Percentiles rank a stretch among this genome's conserved stretches.
Conservation (phyloP, 2,329 filamentous ascomycete genomes). For the Ascochyta fabae region DNA sequence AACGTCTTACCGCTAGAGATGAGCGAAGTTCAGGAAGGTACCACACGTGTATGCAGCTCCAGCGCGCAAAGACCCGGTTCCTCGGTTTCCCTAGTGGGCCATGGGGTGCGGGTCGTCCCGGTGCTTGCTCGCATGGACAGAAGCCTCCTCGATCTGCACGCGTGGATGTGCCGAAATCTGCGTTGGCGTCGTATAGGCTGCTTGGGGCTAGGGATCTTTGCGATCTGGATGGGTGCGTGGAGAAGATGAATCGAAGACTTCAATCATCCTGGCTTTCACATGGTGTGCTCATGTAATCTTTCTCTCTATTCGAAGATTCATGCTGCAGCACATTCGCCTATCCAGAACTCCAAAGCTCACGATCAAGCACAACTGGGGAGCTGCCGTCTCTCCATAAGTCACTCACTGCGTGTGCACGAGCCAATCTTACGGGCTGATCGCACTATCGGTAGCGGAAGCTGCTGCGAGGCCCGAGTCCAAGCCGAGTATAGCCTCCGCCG, state of each 20-base stretch:
- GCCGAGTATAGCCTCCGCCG: background rate
- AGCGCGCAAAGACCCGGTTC: constrained; percentile 2
- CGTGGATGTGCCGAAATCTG: background rate
- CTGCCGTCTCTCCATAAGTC: background rate
- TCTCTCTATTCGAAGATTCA: background rate
- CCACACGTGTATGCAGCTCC: constrained; percentile 1
- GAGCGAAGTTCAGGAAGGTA: background rate
- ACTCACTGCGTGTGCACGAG: background rate
- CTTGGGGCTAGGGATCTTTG: background rate
- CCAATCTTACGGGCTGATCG: background rate
- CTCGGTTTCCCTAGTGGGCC: constrained; percentile 2
- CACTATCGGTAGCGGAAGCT: constrained; percentile 8
- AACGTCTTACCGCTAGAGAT: background rate
- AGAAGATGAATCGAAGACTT: background rate
- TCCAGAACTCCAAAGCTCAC: background rate
- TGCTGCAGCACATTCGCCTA: background rate
- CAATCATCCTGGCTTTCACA: background rate
- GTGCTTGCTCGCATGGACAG: constrained; percentile 6
- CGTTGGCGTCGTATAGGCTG: background rate
- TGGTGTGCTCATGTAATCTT: background rate
- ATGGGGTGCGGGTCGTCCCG: constrained; percentile 13
- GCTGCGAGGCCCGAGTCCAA: background rate
- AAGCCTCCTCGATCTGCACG: constrained; percentile 5
- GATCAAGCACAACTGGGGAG: background rate
- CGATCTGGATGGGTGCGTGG: background rate